Conservation (phyloP, 2,329 filamentous ascomycete species). For the Escovopsis sp. region DNA sequence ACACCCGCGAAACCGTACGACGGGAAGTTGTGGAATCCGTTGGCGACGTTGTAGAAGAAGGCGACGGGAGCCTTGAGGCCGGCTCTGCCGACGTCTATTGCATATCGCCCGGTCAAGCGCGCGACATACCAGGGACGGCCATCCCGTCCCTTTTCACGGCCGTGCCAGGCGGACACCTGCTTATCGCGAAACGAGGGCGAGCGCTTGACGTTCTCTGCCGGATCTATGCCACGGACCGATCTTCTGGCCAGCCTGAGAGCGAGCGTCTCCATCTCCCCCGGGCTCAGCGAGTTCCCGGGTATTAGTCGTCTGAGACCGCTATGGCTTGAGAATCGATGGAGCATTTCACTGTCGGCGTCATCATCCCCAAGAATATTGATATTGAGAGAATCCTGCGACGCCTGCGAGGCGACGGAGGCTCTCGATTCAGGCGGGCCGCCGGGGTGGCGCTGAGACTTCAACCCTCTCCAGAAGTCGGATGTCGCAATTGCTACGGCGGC, state of each 20-base stretch:
- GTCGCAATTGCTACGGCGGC: slow-evolving; percentile 46
- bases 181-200: slow-evolving; percentile 10
- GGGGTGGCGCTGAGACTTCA: slow-evolving; percentile 4
- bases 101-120: slow-evolving; percentile 35
- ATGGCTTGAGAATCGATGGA: not conserved
- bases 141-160: slow-evolving; percentile 13
- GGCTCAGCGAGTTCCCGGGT: slow-evolving; percentile 7
- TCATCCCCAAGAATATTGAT: not conserved
- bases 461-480: slow-evolving; percentile 9
- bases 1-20: slow-evolving; percentile 45
- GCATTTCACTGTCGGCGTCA: not conserved
- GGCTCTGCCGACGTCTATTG: slow-evolving; percentile 44
- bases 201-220: slow-evolving; percentile 4
- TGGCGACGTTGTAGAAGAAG: slow-evolving; percentile 52
- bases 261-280: slow-evolving; percentile 15
- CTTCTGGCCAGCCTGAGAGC: slow-evolving; percentile 19
- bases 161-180: slow-evolving; percentile 12
- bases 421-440: not conserved
- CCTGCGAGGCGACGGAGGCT: not conserved
- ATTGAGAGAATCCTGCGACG: not conserved
- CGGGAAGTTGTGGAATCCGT: slow-evolving; percentile 61
- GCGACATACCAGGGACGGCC: slow-evolving; percentile 14
- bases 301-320: slow-evolving; percentile 1
- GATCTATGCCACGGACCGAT: slow-evolving; percentile 34
- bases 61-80: slow-evolving; percentile 52